Base-by-base conservation (phyloP, 345 rosid genomes). In the Brassica napus region DNA sequence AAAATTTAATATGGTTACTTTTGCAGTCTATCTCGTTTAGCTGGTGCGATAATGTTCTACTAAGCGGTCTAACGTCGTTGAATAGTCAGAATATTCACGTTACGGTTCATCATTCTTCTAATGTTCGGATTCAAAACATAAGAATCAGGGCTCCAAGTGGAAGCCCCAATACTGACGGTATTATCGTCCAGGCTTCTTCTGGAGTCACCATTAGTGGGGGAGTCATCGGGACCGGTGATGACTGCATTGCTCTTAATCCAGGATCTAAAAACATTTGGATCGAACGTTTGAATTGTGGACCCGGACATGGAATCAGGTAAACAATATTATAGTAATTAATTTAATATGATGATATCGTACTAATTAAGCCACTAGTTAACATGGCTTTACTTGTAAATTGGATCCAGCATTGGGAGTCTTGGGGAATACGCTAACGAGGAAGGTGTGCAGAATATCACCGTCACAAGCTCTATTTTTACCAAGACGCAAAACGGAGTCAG, bases 291-390 rank as follows among this genome's bases (percentile, higher is more conserved):
- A 47, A 75, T 0, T 89, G 93, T 74, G 93, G 93, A 71, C 93
- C 93, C 1, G 93, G 93, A 68, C 93, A 88, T 37, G 92, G 92
- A 16, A 85, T 89, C 49, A 88, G 91, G 89, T 88, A 8, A 62
- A 7, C 3, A 68, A 5, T 30, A 8, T 10, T 3, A 26, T 6
- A 54, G 10, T 5, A 9, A 30, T 55, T 0, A 6, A 14, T 14
- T 15, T 57, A 49, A 3, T 47, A n/a, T 32, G n/a, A 6, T 62
- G 21, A 14, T 14, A 14, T 8, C 16, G 24, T 39, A 18, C 58
- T 63, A 4, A 37, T 34, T 8, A 63, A 77, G 30, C 55, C 26
- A 34, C 3, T 64, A 9, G 39, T 35, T 34, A 52, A 70, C 31
- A 62, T 71, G 42, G 24, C 23, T 37, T 78, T 18, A 8, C 55